Evolutionary conservation across 768 basidiomycete genomes (phyloP).

Genomic region (Botryobasidium botryosum): DNA sequence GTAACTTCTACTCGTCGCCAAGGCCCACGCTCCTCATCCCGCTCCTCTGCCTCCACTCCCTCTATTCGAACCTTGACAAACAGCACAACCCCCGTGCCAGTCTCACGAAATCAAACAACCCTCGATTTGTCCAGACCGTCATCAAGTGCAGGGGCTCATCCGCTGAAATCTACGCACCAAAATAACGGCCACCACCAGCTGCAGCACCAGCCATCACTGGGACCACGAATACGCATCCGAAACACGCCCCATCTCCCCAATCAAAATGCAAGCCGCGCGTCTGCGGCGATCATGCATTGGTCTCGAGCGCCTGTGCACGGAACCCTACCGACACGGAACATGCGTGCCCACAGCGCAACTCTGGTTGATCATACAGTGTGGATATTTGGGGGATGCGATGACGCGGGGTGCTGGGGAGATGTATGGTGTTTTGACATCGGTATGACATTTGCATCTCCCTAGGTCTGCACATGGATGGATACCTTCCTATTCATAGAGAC

Average conservation of each 20-base stretch:
- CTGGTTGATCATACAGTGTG: conserved; percentile 70
- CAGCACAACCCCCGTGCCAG: too few relatives aligned
- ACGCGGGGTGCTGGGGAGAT: conserved; percentile 53
- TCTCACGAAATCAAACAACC: too few relatives aligned
- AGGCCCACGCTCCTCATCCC: not conserved
- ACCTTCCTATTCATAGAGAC: conserved; percentile 36
- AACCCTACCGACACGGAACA: conserved; percentile 39
- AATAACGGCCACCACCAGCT: not conserved
- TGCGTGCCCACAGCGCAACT: conserved; percentile 74
- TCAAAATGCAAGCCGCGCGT: conserved; percentile 27
- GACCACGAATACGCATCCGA: conserved; percentile 7
- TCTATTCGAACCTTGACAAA: not conserved
- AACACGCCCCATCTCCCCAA: conserved; percentile 13
- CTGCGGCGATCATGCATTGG: conserved; percentile 75
- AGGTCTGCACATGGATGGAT: not conserved
- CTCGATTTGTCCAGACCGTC: too few relatives aligned
- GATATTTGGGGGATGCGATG: conserved; percentile 83
- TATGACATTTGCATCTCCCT: conserved; percentile 16
- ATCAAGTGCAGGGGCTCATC: too few relatives aligned
- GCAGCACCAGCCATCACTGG: conserved; percentile 4
- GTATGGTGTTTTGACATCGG: conserved; percentile 78
- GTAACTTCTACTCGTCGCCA: not conserved
- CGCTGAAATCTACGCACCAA: too few relatives aligned
- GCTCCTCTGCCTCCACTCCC: not conserved
- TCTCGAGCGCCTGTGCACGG: conserved; percentile 70